A percentile compares a stretch with the other conserved stretches of the same genome.
Evolutionary conservation across 2,329 filamentous ascomycete species (phyloP).

Genomic region (Xylariaceae sp.): DNA sequence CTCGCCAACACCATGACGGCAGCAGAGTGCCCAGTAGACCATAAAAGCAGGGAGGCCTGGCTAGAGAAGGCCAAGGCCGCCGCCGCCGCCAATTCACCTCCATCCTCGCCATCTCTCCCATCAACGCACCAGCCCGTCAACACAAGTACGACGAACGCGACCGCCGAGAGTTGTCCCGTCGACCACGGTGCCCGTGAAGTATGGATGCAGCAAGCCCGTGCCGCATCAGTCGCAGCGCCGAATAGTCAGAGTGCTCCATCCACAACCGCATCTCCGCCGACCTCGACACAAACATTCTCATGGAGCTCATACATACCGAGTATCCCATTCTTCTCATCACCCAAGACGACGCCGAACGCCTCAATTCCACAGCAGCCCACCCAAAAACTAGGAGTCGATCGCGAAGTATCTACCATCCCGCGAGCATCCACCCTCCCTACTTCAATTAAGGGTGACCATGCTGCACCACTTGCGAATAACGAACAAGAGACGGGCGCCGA

Average conservation of each 20-base stretch:
- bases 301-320: conserved; percentile 42
- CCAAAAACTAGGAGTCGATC: conserved; percentile 53
- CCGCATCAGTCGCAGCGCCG: conserved; percentile 19
- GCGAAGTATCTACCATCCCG: conserved; percentile 75
- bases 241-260: conserved; percentile 20
- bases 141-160: conserved; percentile 6
- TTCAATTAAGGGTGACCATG: conserved; percentile 28
- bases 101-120: conserved; percentile 26
- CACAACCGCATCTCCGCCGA: conserved; percentile 27
- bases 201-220: conserved; percentile 48
- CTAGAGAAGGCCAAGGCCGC: conserved; percentile 60
- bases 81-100: conserved; percentile 24
- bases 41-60: conserved; percentile 84
- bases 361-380: conserved; percentile 10
- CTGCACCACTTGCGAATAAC: conserved; percentile 50
- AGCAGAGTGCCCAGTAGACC: conserved; percentile 73
- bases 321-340: conserved; percentile 36
- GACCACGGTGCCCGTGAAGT: conserved; percentile 62
- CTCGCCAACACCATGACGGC: neutral
- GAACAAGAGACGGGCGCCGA: conserved; percentile 73
- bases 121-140: conserved; percentile 25
- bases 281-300: conserved; percentile 34
- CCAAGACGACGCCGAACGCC: conserved; percentile 9
- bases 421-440: conserved; percentile 44
- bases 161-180: conserved; percentile 53